Conservation (phyloP, 768 basidiomycete genomes). For the Lactarius psammicola region DNA sequence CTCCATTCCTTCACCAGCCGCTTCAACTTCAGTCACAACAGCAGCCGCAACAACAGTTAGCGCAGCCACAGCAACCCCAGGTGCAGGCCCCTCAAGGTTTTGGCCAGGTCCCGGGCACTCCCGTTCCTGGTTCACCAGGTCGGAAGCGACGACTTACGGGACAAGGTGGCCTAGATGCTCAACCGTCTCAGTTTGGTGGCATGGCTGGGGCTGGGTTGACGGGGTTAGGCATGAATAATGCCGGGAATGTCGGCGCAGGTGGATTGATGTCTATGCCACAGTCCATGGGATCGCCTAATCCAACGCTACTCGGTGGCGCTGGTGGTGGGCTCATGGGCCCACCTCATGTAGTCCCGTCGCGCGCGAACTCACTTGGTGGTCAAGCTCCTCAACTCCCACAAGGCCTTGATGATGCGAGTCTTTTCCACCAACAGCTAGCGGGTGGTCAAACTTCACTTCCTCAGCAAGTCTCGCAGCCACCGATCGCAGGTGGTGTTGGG, state of each 20-base stretch:
- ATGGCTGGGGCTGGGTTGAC: slow-evolving; percentile 17
- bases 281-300: slow-evolving; percentile 30
- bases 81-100: slow-evolving; percentile 18
- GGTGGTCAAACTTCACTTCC: slow-evolving; percentile 18
- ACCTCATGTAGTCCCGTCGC: slow-evolving; percentile 34
- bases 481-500: slow-evolving; percentile 23
- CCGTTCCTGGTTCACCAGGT: slow-evolving; percentile 22
- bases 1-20: slow-evolving; percentile 25
- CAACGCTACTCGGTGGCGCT: slow-evolving; percentile 35
- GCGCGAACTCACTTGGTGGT: slow-evolving; percentile 28
- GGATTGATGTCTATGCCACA: slow-evolving; percentile 15
- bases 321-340: slow-evolving; percentile 42
- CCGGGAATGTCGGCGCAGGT: slow-evolving; percentile 15
- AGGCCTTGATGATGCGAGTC: slow-evolving; percentile 30
- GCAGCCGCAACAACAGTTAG: slow-evolving; percentile 9
- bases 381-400: slow-evolving; percentile 31
- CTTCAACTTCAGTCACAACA: slow-evolving; percentile 22
- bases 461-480: slow-evolving; percentile 27
- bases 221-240: slow-evolving; percentile 15
- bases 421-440: slow-evolving; percentile 13
- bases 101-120: slow-evolving; percentile 20
- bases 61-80: slow-evolving; percentile 12
- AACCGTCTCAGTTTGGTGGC: slow-evolving; percentile 22
- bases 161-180: slow-evolving; percentile 16
- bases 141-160: slow-evolving; percentile 28